Evolutionary conservation across 1,139 yeast species (phyloP).

Genomic region (Taiozyma sp.): DNA sequence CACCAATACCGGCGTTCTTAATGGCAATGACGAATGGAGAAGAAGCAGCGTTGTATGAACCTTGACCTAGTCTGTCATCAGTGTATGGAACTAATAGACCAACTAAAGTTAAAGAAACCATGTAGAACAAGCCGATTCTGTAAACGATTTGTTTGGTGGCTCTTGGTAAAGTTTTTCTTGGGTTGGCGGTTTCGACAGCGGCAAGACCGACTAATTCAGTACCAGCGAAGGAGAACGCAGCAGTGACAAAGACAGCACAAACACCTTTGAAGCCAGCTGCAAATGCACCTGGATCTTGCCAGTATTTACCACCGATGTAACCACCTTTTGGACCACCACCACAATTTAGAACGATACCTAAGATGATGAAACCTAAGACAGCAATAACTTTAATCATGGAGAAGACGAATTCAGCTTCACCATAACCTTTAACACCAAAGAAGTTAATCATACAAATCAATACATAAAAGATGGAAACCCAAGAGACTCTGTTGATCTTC

Average conservation of each 20-base stretch:
- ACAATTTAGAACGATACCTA: constrained; percentile 51
- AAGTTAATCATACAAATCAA: constrained; percentile 51
- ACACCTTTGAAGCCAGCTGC: constrained; percentile 64
- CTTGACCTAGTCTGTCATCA: constrained; percentile 37
- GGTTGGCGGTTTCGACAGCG: constrained; percentile 74
- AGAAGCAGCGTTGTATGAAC: constrained; percentile 50
- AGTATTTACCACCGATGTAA: constrained; percentile 50
- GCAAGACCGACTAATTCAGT: constrained; percentile 73
- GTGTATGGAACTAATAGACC: constrained; percentile 56
- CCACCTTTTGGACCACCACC: constrained; percentile 61
- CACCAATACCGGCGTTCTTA: constrained; percentile 49
- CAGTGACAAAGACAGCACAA: constrained; percentile 67
- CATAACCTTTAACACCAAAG: constrained; percentile 67
- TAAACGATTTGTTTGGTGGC: constrained; percentile 68
- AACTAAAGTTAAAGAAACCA: constrained; percentile 50
- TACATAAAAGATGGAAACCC: constrained; percentile 63
- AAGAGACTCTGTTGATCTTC: constrained; percentile 51
- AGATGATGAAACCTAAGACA: constrained; percentile 52
- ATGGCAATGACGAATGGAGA: constrained; percentile 69
- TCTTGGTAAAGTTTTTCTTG: constrained; percentile 54
- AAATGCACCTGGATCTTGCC: constrained; percentile 53
- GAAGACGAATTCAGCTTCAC: constrained; percentile 59
- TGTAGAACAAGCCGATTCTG: constrained; percentile 60
- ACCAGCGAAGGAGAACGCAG: constrained; percentile 80
- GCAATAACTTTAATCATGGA: constrained; percentile 54